Evolutionary conservation across 2,329 filamentous ascomycete genomes (phyloP).

Genomic region (Colletotrichum sp.): DNA sequence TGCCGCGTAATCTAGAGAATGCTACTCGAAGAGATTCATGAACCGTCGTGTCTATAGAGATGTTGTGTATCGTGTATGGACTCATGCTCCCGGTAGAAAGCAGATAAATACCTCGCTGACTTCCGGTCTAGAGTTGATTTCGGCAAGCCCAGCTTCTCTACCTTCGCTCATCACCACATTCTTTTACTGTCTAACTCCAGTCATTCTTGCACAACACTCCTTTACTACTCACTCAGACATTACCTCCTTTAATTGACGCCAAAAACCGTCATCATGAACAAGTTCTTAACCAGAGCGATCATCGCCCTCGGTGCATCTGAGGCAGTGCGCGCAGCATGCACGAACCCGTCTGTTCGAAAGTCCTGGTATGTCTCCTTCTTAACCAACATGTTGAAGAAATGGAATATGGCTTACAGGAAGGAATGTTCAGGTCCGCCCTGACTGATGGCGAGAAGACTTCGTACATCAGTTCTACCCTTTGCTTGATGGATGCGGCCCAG

Average conservation of each 20-base stretch:
- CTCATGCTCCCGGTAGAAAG: background rate
- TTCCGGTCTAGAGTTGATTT: background rate
- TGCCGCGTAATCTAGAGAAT: background rate
- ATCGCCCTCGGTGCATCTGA: background rate
- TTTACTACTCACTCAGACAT: background rate
- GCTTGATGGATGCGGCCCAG: conserved; percentile 8
- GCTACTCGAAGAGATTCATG: background rate
- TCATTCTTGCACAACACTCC: background rate
- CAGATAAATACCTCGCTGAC: background rate
- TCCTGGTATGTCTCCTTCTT: background rate
- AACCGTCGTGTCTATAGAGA: background rate
- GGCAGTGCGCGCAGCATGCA: background rate
- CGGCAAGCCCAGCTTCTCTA: background rate
- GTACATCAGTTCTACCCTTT: conserved; percentile 5
- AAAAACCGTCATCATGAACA: background rate
- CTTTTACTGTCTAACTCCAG: background rate
- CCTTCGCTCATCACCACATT: background rate
- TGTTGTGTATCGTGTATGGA: background rate
- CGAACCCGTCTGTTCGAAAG: background rate
- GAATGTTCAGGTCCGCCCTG: background rate
- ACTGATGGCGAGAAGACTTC: background rate
- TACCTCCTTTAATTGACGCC: background rate
- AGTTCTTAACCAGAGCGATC: background rate
- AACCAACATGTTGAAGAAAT: background rate
- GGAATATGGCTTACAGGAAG: background rate